Conservation (phyloP, 345 rosid species). For the Draba incana region DNA sequence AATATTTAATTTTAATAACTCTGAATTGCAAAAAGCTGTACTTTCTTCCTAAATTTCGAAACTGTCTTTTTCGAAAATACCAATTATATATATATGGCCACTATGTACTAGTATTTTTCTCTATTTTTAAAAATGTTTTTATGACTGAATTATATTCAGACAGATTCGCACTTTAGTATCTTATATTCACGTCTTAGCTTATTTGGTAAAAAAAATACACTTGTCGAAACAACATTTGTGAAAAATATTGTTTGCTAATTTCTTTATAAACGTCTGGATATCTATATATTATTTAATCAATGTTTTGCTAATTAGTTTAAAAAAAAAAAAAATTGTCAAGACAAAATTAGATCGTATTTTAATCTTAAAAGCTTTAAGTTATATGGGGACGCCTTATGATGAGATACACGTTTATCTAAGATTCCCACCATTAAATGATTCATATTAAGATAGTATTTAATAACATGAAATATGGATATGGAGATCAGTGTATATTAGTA, state of each 20-base stretch:
- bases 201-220: constrained; percentile 26
- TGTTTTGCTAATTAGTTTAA: no score
- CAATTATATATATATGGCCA: constrained; percentile 36
- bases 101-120: background rate
- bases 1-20: background rate
- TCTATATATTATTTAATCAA: no score
- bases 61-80: constrained; percentile 41
- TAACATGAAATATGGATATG: constrained; percentile 6
- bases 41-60: constrained; percentile 23
- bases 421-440: constrained; percentile 29
- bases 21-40: constrained; percentile 43
- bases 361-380: constrained; percentile 7
- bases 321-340: no score
- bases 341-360: background rate
- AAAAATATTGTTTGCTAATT: background rate
- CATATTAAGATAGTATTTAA: background rate
- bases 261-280: no score
- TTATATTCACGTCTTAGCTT: constrained; percentile 35
- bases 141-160: constrained; percentile 25
- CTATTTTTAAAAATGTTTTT: background rate
- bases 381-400: constrained; percentile 15
- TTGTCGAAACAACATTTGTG: background rate
- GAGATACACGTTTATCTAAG: constrained; percentile 28
- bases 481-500: background rate
- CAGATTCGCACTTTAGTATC: constrained; percentile 33